Evolutionary conservation across 306 rosid species (phyloP), one percentile per base, ranked within the genome.

Genomic region (Cicer yamashitae): DNA sequence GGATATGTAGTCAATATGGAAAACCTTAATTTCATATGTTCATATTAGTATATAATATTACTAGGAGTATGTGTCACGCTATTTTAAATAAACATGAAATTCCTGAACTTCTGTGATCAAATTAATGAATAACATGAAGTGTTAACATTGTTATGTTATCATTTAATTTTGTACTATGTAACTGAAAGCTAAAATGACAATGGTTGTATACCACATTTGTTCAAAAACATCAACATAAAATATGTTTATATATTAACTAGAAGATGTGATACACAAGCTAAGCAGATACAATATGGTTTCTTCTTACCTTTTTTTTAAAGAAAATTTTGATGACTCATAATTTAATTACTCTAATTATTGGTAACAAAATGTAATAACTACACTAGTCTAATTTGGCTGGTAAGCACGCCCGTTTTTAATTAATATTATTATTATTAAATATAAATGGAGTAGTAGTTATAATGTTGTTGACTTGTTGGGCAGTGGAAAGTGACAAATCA

Each of bases 401-500:
- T 54, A 39, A 13, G 10, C 44, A 37, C 11, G 20, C 44, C 1
- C 6, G 45, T 13, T 4, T 74, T 68, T 37, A 17, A 53, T 53
- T 47, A 47, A 38, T 43, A 14, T 30, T 3, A 30, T 30, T 4
- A 4, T 30, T 30, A 30, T 30, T 30, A 30, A 30, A 57, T 25
- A 43, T 34, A 34, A 25, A 12, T 40, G 50, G 71, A 45, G 51
- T 56, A 60, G 38, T 30, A 30, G 39, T 64, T 39, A 53, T n/a
- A 46, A 53, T 30, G 13, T 52, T 60, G 53, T 69, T 69, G 70
- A 77, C 76, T 46, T 58, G 58, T 64, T 67, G 81, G 73, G 72
- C 52, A 73, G 77, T 78, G 81, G 46, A 81, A 78, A 43, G 44
- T 9, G 79, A 57, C 57, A 83, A 74, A 61, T 45, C 9, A 6